Conservation (phyloP, 306 rosid species). For the Luffa aegyptiaca region DNA sequence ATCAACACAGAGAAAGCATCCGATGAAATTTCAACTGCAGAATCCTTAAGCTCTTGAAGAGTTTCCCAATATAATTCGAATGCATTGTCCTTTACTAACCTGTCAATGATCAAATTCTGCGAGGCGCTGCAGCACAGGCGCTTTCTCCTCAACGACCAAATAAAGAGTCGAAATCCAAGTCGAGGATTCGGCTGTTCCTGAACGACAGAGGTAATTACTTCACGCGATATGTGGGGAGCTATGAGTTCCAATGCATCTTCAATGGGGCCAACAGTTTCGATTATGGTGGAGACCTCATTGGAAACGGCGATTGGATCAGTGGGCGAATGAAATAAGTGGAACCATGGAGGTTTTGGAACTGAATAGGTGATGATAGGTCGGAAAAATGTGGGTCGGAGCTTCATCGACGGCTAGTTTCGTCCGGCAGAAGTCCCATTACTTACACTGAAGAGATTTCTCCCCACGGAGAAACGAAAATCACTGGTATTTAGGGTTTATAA, state of each 20-base stretch:
- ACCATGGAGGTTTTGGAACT: constrained; percentile 15
- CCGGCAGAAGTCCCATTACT: background rate
- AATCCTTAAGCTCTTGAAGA: constrained; percentile 35
- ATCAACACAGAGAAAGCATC: constrained; percentile 35
- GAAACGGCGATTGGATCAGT: constrained; percentile 1
- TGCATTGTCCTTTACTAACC: constrained; percentile 24
- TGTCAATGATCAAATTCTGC: constrained; percentile 13
- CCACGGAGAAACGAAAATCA: background rate
- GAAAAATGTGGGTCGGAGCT: background rate
- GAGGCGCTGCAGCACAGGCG: constrained; percentile 5
- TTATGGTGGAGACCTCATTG: constrained; percentile 21
- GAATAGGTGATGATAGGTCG: background rate
- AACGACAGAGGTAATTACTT: constrained; percentile 9
- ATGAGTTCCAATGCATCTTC: constrained; percentile 10
- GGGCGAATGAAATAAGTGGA: constrained; percentile 7
- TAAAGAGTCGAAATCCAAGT: constrained; percentile 40
- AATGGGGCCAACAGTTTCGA: constrained; percentile 10
- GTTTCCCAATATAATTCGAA: constrained; percentile 42
- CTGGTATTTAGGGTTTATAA: background rate
- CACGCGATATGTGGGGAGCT: constrained; percentile 1
- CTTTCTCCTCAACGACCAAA: constrained; percentile 45
- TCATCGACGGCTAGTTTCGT: background rate
- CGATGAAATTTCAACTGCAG: constrained; percentile 28
- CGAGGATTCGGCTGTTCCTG: constrained; percentile 15
- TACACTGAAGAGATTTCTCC: background rate